A percentile compares a stretch with the other conserved stretches of the same genome.
Evolutionary conservation across 2,329 filamentous ascomycete species (phyloP).

Genomic region (Fusarium humuli): DNA sequence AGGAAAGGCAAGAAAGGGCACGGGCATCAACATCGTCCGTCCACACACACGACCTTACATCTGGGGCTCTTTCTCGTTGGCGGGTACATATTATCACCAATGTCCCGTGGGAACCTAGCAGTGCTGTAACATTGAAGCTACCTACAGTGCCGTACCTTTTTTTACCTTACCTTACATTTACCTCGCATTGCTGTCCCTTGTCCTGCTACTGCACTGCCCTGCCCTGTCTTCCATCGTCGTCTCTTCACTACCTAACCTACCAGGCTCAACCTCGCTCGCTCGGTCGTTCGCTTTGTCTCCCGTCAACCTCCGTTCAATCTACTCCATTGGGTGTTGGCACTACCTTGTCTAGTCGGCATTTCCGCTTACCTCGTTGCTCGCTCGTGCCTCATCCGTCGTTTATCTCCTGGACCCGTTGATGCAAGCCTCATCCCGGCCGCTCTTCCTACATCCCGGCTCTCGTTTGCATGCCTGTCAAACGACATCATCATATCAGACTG

Average conservation of each 20-base stretch:
- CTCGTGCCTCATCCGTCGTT: slow-evolving; percentile 39
- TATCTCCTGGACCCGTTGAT: slow-evolving; percentile 40
- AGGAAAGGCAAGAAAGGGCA: slow-evolving; percentile 30
- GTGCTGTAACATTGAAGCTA: slow-evolving; percentile 43
- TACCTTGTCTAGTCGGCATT: slow-evolving; percentile 40
- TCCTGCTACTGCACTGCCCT: neutral
- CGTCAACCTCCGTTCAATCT: slow-evolving; percentile 43
- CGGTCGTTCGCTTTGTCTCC: slow-evolving; percentile 42
- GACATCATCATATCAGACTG: slow-evolving; percentile 29
- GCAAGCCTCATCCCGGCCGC: slow-evolving; percentile 41
- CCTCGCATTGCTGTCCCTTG: neutral
- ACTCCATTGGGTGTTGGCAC: slow-evolving; percentile 38
- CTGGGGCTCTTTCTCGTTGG: slow-evolving; percentile 33
- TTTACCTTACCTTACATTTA: slow-evolving; percentile 1
- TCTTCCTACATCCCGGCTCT: slow-evolving; percentile 30
- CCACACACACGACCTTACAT: slow-evolving; percentile 4
- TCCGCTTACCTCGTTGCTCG: slow-evolving; percentile 40
- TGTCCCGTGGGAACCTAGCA: slow-evolving; percentile 38
- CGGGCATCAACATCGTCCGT: slow-evolving; percentile 31
- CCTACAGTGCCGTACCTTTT: slow-evolving; percentile 32
- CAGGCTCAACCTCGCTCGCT: slow-evolving; percentile 26
- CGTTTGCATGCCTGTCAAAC: slow-evolving; percentile 43
- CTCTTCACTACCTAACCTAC: neutral
- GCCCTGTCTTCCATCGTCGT: slow-evolving; percentile 3
- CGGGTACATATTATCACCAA: slow-evolving; percentile 47